A percentile compares a stretch with the other conserved stretches of the same genome.
Conservation (phyloP, 179 eudicot species). For the Sideroxylon spinosum region DNA sequence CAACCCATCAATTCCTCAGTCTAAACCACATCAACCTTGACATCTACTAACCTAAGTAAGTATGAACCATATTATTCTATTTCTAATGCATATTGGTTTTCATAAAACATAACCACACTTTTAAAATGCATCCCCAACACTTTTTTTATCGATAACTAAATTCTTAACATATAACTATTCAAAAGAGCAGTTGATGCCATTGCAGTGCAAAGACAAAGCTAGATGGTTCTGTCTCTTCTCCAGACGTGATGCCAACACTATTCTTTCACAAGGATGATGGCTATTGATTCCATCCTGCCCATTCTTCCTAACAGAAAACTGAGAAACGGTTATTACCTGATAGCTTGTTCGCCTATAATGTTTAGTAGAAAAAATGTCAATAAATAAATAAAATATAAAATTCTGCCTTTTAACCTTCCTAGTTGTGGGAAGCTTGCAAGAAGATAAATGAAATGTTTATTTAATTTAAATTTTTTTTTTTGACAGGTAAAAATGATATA, state of each 20-base stretch:
- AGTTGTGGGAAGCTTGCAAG: neutral
- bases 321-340: neutral
- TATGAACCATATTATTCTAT: constrained; percentile 7
- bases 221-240: constrained; percentile 2
- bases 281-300: neutral
- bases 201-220: neutral
- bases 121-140: neutral
- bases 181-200: neutral
- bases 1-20: neutral
- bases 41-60: neutral
- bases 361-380: neutral
- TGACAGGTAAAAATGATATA: neutral
- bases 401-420: neutral
- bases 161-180: constrained; percentile 1
- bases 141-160: neutral
- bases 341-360: neutral
- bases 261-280: neutral
- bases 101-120: constrained; percentile 6
- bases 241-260: neutral
- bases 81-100: neutral
- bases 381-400: neutral
- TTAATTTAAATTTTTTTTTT: neutral
- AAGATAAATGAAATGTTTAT: neutral
- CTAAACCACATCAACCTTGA: constrained; percentile 5
- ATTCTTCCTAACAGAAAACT: neutral